Percentiles rank a stretch among this genome's conserved stretches.
These are phyloP conservation scores for Haplosporangium sp. DNA, from an alignment of 371 early-diverging fungal species.

Conservation along the genomic window DNA sequence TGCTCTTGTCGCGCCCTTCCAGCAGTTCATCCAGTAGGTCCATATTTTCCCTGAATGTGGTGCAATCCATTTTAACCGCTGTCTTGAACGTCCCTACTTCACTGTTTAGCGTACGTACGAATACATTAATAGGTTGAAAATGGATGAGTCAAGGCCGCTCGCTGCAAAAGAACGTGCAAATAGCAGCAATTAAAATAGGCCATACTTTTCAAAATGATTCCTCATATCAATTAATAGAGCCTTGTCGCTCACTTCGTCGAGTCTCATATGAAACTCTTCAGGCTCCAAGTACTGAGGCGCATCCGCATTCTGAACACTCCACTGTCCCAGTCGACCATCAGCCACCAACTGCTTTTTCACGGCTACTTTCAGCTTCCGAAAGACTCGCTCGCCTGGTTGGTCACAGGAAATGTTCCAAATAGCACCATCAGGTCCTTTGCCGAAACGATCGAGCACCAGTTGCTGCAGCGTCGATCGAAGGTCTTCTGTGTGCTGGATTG, in stretches of 20 bases:
- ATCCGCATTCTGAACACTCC: conserved; percentile 63
- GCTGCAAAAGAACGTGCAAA: neutral
- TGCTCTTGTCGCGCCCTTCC: conserved; percentile 42
- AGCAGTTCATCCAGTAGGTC: conserved; percentile 44
- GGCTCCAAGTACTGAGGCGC: conserved; percentile 71
- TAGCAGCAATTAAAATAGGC: neutral
- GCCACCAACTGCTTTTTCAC: conserved; percentile 71
- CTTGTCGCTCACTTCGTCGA: conserved; percentile 56
- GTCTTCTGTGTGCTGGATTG: conserved; percentile 50
- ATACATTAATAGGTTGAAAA: neutral
- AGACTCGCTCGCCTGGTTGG: conserved; percentile 61
- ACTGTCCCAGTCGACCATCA: conserved; percentile 45
- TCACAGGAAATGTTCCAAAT: conserved; percentile 70
- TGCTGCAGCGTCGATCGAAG: conserved; percentile 21
- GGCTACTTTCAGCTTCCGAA: conserved; percentile 69
- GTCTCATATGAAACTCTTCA: conserved; percentile 64
- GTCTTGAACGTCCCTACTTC: conserved; percentile 71
- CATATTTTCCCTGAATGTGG: conserved; percentile 72
- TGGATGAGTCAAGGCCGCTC: neutral
- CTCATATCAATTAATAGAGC: conserved; percentile 75
- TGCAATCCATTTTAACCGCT: conserved; percentile 74
- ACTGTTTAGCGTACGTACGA: conserved; percentile 28
- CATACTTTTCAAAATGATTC: conserved; percentile 77
- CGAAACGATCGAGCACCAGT: conserved; percentile 53
- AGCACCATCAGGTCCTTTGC: conserved; percentile 56